Conservation (phyloP, 768 basidiomycete species). For the Tylopilus vinaceipallidus region DNA sequence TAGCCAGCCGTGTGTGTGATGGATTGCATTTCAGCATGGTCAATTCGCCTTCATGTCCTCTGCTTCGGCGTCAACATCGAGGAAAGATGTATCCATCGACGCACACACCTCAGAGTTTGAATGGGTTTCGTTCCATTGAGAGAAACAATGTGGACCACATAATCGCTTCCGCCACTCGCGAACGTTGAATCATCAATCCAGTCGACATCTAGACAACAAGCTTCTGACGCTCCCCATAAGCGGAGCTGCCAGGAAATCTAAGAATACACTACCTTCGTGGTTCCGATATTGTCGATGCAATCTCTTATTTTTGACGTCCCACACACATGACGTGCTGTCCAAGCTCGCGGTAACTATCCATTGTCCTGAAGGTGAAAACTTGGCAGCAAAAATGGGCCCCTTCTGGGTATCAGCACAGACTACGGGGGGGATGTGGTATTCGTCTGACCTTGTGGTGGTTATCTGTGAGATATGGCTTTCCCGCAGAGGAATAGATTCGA, state of each 20-base stretch:
- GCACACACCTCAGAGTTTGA: constrained; percentile 58
- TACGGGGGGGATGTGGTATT: neutral
- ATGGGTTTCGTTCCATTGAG: constrained; percentile 53
- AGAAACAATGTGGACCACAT: constrained; percentile 57
- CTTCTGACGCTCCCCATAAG: constrained; percentile 36
- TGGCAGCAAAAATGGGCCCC: constrained; percentile 79
- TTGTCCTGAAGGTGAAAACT: constrained; percentile 70
- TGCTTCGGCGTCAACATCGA: constrained; percentile 26
- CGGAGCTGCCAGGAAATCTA: neutral
- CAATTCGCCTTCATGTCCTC: constrained; percentile 74
- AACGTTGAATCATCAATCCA: constrained; percentile 74
- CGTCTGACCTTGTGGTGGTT: constrained; percentile 60
- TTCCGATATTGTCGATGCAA: constrained; percentile 61
- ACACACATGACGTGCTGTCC: constrained; percentile 75
- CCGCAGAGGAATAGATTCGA: constrained; percentile 61
- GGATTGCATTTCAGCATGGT: constrained; percentile 75
- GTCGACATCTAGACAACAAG: constrained; percentile 78
- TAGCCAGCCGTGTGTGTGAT: constrained; percentile 64
- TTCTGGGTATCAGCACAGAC: constrained; percentile 35
- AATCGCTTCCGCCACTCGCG: constrained; percentile 73
- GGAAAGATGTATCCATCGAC: neutral
- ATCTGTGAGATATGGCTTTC: constrained; percentile 62
- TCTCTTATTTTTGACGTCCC: constrained; percentile 65
- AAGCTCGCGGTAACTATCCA: constrained; percentile 77
- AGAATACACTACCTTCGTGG: constrained; percentile 54